Conservation (phyloP, 176 grass and related monocot genomes). For the Eleusine indica region DNA sequence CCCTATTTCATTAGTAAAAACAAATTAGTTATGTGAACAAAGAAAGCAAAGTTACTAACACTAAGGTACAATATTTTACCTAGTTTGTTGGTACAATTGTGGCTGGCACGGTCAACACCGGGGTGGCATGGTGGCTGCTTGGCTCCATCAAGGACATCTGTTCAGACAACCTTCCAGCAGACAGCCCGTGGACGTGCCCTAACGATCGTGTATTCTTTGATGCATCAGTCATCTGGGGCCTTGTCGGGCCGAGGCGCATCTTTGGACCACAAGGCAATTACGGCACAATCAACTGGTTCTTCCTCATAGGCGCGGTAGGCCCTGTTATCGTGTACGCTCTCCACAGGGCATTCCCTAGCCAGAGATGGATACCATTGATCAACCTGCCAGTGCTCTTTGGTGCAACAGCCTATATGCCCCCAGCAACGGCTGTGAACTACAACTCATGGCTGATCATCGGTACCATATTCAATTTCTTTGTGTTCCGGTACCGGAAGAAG, state of each 20-base stretch:
- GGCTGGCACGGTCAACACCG: constrained; percentile 68
- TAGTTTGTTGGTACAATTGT: constrained; percentile 71
- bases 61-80: constrained; percentile 9
- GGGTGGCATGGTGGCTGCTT: constrained; percentile 77
- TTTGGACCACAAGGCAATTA: constrained; percentile 68
- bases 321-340: constrained; percentile 64
- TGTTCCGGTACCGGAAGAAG: constrained; percentile 71
- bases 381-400: constrained; percentile 87
- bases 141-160: constrained; percentile 68
- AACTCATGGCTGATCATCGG: constrained; percentile 66
- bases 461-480: constrained; percentile 79
- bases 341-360: constrained; percentile 60
- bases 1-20: not conserved
- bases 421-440: constrained; percentile 75
- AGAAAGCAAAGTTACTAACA: constrained; percentile 23
- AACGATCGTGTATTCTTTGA: constrained; percentile 71
- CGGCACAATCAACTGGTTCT: constrained; percentile 70
- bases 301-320: constrained; percentile 57
- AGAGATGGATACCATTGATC: constrained; percentile 69
- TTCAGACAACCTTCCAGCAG: constrained; percentile 38
- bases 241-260: constrained; percentile 59
- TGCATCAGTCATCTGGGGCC: constrained; percentile 86
- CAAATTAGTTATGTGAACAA: not conserved
- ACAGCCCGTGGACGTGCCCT: constrained; percentile 91
- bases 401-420: constrained; percentile 65